A percentile compares a stretch with the other conserved stretches of the same genome.
Conservation (phyloP, 345 rosid genomes). For the Populus simonii region DNA sequence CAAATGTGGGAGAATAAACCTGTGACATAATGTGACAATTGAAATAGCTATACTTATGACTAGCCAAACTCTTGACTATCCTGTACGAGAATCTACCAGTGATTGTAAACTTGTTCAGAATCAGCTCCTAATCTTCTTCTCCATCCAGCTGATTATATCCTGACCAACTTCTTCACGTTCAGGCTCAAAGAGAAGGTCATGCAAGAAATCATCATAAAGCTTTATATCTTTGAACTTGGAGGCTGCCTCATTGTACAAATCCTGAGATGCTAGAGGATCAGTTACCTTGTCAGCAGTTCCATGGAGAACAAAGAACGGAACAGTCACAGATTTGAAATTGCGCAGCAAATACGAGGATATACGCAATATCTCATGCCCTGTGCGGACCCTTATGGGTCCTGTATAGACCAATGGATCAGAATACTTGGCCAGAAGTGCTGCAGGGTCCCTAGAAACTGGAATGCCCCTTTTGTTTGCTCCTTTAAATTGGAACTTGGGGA, state of each 20-base stretch:
- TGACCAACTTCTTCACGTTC: constrained; percentile 77
- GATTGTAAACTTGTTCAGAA: not conserved
- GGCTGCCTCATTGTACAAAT: constrained; percentile 72
- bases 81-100: constrained; percentile 9
- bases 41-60: not conserved
- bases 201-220: constrained; percentile 91
- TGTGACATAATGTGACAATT: not conserved
- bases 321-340: constrained; percentile 58
- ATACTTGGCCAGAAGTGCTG: constrained; percentile 79
- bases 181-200: constrained; percentile 90
- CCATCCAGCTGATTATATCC: constrained; percentile 89
- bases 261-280: constrained; percentile 87
- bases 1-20: not conserved
- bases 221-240: constrained; percentile 77
- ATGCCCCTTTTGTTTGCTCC: constrained; percentile 98
- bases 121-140: constrained; percentile 45
- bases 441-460: constrained; percentile 95
- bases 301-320: constrained; percentile 91
- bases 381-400: constrained; percentile 93
- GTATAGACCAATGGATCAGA: constrained; percentile 95
- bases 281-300: constrained; percentile 92
- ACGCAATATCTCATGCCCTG: constrained; percentile 89
- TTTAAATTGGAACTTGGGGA: constrained; percentile 82
- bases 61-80: not conserved
- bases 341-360: constrained; percentile 69